Base-by-base conservation (phyloP, 2,329 filamentous ascomycete genomes). In the Nemania diffusa region DNA sequence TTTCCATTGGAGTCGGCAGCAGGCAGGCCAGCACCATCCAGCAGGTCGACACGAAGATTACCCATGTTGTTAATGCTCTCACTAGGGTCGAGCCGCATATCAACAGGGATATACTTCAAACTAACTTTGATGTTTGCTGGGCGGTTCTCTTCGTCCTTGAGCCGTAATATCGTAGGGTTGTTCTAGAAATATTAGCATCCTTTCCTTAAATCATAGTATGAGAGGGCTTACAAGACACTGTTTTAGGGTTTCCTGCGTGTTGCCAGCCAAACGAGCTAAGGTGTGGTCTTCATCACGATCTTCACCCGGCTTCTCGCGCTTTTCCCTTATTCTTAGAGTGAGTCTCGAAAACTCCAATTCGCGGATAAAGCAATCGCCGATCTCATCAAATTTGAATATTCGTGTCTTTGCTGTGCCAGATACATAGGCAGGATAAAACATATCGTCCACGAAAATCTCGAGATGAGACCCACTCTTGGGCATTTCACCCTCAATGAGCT, bases 21-120 rank as follows among this genome's bases (percentile, higher is more conserved):
- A 7, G 96, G 96, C n/a, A 99, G 87, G 67, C 97, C 91, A 8
- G 88, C 83, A 20, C 91, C 96, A 78, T 97, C 94, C 42, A 98
- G 83, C 20, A 99, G 87, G 75, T 98, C 94, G n/a, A 99, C 93
- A 22, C 94, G 92, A 24, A 99, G 89, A 65, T 90, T 94, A 67
- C 96, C 96, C 89, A 97, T 97, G 81, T 99, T 99, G 87, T 97
- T 98, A 85, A 99, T 97, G 76, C 94, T 97, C 81, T 99, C 96
- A 74, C 90, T 93, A 0, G 96, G 92, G 75, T 99, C 94, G 56
- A 99, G 91, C 64, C 90, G 84, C 96, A 99, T 99, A 82, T 92
- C 90, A 68, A 98, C 90, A 0, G 96, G 96, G 26, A 99, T 90
- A 78, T 97, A 99, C 80, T 97, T 97, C 76, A 97, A 87, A 82